Base-by-base conservation (phyloP, 2,329 filamentous ascomycete species). In the Fusarium tjaetaba region DNA sequence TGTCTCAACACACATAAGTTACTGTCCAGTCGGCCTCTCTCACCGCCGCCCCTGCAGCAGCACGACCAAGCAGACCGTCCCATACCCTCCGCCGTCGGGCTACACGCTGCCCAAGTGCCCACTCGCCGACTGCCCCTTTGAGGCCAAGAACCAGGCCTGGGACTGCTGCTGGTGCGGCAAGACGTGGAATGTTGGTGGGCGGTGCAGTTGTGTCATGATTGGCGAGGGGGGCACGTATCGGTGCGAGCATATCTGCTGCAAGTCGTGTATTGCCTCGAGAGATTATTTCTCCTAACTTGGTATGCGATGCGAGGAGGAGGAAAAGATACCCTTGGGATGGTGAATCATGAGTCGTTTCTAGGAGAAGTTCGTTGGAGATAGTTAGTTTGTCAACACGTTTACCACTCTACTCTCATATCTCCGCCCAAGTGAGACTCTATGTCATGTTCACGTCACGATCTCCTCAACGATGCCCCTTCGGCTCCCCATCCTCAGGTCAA, bases 121-220 rank as follows among this genome's bases (percentile, higher is more conserved):
- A 49, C 77, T 88, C 63, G 72, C 82, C 13, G 80, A 81, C 56
- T 88, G 87, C 61, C 86, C 87, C 13, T 88, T 86, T 72, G 86
- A 87, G 79, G 79, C 80, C 53, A 84, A 85, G 65, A 84, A 86
- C 64, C 82, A 87, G 38, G 83, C 79, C 70, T 89, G 87, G 87
- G 87, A 87, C 78, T 88, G 87, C 79, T 88, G 87, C 78, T 88
- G 86, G 86, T 88, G 87, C 65, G 87, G 87, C 34, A 88, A 88
- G 74, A 81, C 81, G n/a, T 85, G 85, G 82, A 88, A 89, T 74
- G 82, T 82, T 49, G 79, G 80, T 32, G 87, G 86, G 9, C 83
- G 86, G 32, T 88, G 87, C 79, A 83, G 83, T 71, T 87, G 86
- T 77, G 80, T 87, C 77, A 88, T 88, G 87, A 84, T 88, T 61